phyloP scores from a whole-genome alignment of 2,329 filamentous ascomycete species.

The Penicillium fuscoglaucum region DNA sequence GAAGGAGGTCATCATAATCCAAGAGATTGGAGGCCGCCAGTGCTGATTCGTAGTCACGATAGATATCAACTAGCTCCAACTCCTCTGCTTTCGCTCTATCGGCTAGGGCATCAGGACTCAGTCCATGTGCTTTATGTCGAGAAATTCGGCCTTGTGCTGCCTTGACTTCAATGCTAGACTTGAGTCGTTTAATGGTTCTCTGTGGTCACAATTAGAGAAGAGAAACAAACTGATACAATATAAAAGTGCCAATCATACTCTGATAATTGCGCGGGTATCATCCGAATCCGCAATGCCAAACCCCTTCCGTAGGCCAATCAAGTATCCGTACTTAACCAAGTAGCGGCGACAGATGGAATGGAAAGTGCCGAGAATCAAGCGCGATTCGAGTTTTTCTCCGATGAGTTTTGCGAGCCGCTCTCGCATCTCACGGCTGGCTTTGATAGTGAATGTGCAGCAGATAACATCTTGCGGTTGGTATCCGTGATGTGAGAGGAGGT shows the following conservation, averaged over 20 bases:
- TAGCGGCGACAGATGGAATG: slow-evolving; percentile 90
- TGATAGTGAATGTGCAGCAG: slow-evolving; percentile 96
- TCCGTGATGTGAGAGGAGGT: slow-evolving; percentile 71
- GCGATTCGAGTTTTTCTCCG: slow-evolving; percentile 72
- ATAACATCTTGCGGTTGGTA: slow-evolving; percentile 83
- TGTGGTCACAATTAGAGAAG: slow-evolving; percentile 24
- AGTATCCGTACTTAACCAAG: slow-evolving; percentile 76
- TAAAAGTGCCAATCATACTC: slow-evolving; percentile 36
- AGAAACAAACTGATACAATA: not conserved
- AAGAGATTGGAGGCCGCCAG: slow-evolving; percentile 76
- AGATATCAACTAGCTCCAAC: slow-evolving; percentile 67
- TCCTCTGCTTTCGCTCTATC: slow-evolving; percentile 48
- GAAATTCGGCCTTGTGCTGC: slow-evolving; percentile 74
- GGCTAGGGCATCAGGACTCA: slow-evolving; percentile 48
- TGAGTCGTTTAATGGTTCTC: slow-evolving; percentile 75
- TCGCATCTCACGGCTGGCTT: slow-evolving; percentile 92
- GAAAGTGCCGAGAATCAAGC: slow-evolving; percentile 86
- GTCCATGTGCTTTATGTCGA: slow-evolving; percentile 58
- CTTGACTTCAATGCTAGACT: slow-evolving; percentile 67
- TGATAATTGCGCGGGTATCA: slow-evolving; percentile 77
- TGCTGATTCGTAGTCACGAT: slow-evolving; percentile 74
- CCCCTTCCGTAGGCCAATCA: slow-evolving; percentile 76
- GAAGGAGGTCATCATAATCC: slow-evolving; percentile 90
- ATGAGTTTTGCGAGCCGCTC: slow-evolving; percentile 78
- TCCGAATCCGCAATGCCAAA: slow-evolving; percentile 88